Base-by-base conservation (phyloP, 1,284 basidiomycete genomes). In the Cryptococcus hybrid region DNA sequence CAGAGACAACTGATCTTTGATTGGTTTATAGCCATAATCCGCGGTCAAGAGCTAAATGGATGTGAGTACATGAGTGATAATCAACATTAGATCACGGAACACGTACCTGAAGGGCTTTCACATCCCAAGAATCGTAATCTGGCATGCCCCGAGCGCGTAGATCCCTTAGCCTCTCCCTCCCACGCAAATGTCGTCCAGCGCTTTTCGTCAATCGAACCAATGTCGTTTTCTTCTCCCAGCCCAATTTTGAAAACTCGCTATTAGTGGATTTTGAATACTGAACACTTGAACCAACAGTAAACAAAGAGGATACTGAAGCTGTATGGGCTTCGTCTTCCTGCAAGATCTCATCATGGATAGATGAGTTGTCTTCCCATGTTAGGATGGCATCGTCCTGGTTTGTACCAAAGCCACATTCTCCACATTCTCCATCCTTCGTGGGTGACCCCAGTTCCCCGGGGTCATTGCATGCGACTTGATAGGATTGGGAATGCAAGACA, bases 81-180 rank as follows among this genome's bases (percentile, higher is more conserved):
- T 35, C 43, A 37, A 37, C 9, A 5, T 35, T 11, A 48, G 43
- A 50, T 38, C 39, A 18, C 36, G 7, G 3, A 53, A 24, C 1
- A 63, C 71, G 53, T 39, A 75, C 75, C 62, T 76, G 66, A 0
- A 78, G 70, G 24, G 67, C 60, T 5, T 61, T 59, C 0, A 69
- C 37, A 3, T 66, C 60, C 74, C 72, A 76, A 3, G 58, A 54
- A 0, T 42, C 51, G 54, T 76, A 78, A 49, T 74, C 68, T 40
- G 76, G 74, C 70, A 75, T 75, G 1, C 67, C 65, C 30, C 67
- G 51, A 8, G 58, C 52, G 3, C 61, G 42, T 52, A 70, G 53
- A n/a, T 69, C 56, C 30, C 60, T 59, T 11, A 44, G 45, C n/a
- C n/a, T 40, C 35, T n/a, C 45, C 0, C n/a, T 9, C 42, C 39